Evolutionary conservation across 129 eudicot species (phyloP).

Genomic region (Flaveria robusta): DNA sequence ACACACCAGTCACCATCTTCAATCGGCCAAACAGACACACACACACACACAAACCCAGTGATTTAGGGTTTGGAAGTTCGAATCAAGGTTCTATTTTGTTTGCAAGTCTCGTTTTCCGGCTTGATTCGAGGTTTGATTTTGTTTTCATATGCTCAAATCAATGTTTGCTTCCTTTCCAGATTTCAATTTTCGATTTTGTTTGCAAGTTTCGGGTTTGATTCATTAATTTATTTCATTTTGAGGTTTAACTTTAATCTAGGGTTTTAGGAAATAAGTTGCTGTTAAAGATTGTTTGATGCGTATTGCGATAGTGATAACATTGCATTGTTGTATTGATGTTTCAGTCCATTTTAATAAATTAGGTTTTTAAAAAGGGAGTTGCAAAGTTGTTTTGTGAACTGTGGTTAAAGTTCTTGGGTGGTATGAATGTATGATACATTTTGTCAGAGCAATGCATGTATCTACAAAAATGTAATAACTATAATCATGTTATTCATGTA

Average conservation of each 20-base stretch:
- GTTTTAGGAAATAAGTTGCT: conserved; percentile 27
- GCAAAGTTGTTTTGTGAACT: no score
- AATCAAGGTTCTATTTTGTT: background rate
- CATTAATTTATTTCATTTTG: conserved; percentile 1
- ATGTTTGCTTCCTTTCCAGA: background rate
- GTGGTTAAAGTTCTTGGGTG: no score
- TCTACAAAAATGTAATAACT: background rate
- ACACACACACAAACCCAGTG: conserved; percentile 1
- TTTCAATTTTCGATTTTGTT: background rate
- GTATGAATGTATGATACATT: background rate
- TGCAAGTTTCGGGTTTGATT: background rate
- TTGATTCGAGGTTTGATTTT: conserved; percentile 3
- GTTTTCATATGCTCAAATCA: background rate
- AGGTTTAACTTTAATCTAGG: conserved; percentile 33
- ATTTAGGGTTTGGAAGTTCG: conserved; percentile 9
- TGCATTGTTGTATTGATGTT: conserved; percentile 14
- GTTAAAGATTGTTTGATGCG: conserved; percentile 12
- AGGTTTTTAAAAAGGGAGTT: no score
- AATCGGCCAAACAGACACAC: background rate
- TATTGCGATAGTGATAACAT: conserved; percentile 13
- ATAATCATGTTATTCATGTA: background rate
- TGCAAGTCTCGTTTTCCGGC: background rate
- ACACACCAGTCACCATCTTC: conserved; percentile 10
- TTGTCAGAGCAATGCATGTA: conserved; percentile 12
- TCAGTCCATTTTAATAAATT: background rate